phyloP scores from a whole-genome alignment of 2,329 filamentous ascomycete genomes.

The Pseudogymnoascus sp. region DNA sequence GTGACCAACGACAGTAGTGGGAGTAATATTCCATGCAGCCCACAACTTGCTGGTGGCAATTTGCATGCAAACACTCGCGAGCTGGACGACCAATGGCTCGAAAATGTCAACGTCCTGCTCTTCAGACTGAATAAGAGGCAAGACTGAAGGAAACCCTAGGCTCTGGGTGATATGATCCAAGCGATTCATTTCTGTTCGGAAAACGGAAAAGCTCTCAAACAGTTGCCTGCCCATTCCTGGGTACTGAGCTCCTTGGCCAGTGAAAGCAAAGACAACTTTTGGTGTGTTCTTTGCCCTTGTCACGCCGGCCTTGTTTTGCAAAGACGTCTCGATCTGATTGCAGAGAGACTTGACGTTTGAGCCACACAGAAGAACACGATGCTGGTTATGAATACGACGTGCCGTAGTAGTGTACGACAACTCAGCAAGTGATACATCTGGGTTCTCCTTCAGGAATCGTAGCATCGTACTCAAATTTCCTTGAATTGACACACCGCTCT shows the following conservation, averaged over 20 bases:
- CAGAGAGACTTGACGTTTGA: slow-evolving; percentile 36
- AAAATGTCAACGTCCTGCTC: slow-evolving; percentile 33
- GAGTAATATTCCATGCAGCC: slow-evolving; percentile 46
- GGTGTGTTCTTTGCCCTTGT: slow-evolving; percentile 33
- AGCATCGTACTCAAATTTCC: slow-evolving; percentile 12
- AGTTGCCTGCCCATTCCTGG: slow-evolving; percentile 17
- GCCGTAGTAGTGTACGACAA: slow-evolving; percentile 28
- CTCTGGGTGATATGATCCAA: slow-evolving; percentile 16
- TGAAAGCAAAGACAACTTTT: slow-evolving; percentile 26
- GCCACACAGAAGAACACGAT: slow-evolving; percentile 44
- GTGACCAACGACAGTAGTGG: slow-evolving; percentile 50
- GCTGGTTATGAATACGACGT: slow-evolving; percentile 52
- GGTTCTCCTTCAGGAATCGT: not conserved
- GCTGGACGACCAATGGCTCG: slow-evolving; percentile 45
- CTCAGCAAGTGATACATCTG: slow-evolving; percentile 19
- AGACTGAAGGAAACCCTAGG: slow-evolving; percentile 20
- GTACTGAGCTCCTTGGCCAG: slow-evolving; percentile 33
- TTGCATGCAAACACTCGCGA: slow-evolving; percentile 46
- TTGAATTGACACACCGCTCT: not conserved
- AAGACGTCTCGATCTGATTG: slow-evolving; percentile 42
- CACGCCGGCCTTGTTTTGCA: slow-evolving; percentile 28
- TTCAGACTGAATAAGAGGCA: slow-evolving; percentile 37
- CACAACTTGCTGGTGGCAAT: slow-evolving; percentile 49
- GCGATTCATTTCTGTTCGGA: slow-evolving; percentile 15
- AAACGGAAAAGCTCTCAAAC: slow-evolving; percentile 31